These are phyloP conservation scores for Daldinia childiae DNA, from an alignment of 495 filamentous ascomycete species.

Conservation along the genomic window DNA sequence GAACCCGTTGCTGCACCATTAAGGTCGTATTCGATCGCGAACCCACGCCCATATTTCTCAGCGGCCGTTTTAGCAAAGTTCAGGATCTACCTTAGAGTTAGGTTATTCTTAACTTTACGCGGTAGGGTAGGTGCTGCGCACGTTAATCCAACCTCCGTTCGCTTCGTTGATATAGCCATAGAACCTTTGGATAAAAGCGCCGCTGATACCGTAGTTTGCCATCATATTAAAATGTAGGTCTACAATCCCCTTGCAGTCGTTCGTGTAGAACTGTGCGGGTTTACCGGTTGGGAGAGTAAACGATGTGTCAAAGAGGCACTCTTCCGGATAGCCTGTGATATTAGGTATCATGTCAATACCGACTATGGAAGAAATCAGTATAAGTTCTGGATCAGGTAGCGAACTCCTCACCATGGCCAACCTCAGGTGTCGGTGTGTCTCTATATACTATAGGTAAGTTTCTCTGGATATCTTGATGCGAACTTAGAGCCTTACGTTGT, in stretches of 20 bases:
- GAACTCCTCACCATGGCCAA: not conserved
- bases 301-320: slow-evolving; percentile 46
- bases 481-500: no score
- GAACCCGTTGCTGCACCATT: slow-evolving; percentile 37
- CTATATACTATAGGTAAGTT: no score
- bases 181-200: slow-evolving; percentile 47
- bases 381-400: not conserved
- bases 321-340: slow-evolving; percentile 45
- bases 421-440: no score
- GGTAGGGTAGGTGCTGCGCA: slow-evolving; percentile 4
- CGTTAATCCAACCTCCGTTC: slow-evolving; percentile 42
- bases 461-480: no score
- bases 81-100: slow-evolving; percentile 36
- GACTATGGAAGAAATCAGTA: slow-evolving; percentile 20
- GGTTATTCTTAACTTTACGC: not conserved
- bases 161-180: slow-evolving; percentile 45
- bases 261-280: slow-evolving; percentile 44
- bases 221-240: slow-evolving; percentile 50
- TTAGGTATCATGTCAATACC: slow-evolving; percentile 48
- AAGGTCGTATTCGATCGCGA: slow-evolving; percentile 48
- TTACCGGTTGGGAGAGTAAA: slow-evolving; percentile 40
- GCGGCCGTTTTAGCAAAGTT: slow-evolving; percentile 39
- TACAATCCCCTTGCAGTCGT: slow-evolving; percentile 47
- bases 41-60: slow-evolving; percentile 47
- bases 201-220: slow-evolving; percentile 46